phyloP scores from a whole-genome alignment of 129 eudicot species.

The Oenanthe sinensis region DNA sequence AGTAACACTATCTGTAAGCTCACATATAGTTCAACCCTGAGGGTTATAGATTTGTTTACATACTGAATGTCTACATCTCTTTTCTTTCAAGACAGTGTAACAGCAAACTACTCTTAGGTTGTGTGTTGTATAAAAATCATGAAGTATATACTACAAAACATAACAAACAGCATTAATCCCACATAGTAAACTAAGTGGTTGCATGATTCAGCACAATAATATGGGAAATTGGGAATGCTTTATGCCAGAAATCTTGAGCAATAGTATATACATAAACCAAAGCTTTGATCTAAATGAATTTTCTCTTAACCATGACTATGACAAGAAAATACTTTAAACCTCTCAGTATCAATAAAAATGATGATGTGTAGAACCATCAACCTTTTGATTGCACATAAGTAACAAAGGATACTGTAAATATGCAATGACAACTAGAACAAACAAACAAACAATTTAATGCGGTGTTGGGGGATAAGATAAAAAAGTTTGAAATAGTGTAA shows the following conservation, averaged over 20 bases:
- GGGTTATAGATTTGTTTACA: background rate
- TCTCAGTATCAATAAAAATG: background rate
- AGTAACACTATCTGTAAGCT: no score
- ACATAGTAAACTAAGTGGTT: background rate
- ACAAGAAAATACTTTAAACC: background rate
- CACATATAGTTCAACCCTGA: background rate
- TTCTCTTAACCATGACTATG: background rate
- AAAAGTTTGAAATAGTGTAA: constrained; percentile 8
- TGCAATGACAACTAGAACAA: background rate
- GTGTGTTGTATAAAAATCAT: background rate
- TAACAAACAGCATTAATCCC: background rate
- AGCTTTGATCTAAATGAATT: background rate
- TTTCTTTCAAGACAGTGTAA: background rate
- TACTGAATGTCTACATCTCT: background rate
- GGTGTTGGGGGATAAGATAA: background rate
- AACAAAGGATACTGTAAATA: background rate
- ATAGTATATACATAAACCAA: background rate
- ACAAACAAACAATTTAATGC: background rate
- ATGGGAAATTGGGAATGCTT: background rate
- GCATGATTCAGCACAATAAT: background rate
- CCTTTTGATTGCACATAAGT: background rate
- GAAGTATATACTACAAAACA: background rate
- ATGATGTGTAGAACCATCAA: background rate
- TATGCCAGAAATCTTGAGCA: background rate
- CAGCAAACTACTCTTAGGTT: background rate